Evolutionary conservation across 495 filamentous ascomycete genomes (phyloP), one percentile per base, ranked within the genome.

Genomic region (Penicillium longicatenatum): DNA sequence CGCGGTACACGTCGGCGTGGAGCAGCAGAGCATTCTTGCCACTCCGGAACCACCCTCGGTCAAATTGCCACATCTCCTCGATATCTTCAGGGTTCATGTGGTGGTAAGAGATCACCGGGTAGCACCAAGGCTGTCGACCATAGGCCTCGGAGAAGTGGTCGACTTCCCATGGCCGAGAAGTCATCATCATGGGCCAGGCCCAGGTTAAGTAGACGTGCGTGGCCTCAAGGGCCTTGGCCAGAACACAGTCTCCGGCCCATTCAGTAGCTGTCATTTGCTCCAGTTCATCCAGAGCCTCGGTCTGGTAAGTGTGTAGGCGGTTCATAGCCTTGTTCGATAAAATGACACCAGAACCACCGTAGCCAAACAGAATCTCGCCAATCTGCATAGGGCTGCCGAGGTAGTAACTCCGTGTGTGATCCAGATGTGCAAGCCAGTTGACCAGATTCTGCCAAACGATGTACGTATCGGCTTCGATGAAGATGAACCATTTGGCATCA

Each of bases 391-490:
- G 71, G 24, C 63, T 67, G 10, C 83, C 84, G 24, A 86, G 71
- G 70, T 87, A 87, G 33, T 77, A 68, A 33, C 77, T 73, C 16
- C 73, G 70, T 8, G 70, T 67, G 33, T 79, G 75, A 57, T 85
- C 77, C 17, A 88, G 70, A 30, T 70, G 76, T n/a, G 61, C 66
- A 12, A 88, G 66, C 68, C 81, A 85, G 31, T 75, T 75, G 42
- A 84, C 75, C 52, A 88, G 61, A 54, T 85, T 87, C 58, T 79
- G 78, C 84, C 84, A 87, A 14, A 86, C 72, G 19, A 86, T 63
- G 57, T 86, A 88, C 1, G 85, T 85, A 60, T 89, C 86, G 11
- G 80, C 79, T 57, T 88, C 86, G 60, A 85, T 77, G 61, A 88
- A 88, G 39, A 88, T 74, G 64, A 82, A 89, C 84, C 84, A 89